Conservation (phyloP, 768 basidiomycete species). For the Asterophora lycoperdoides region DNA sequence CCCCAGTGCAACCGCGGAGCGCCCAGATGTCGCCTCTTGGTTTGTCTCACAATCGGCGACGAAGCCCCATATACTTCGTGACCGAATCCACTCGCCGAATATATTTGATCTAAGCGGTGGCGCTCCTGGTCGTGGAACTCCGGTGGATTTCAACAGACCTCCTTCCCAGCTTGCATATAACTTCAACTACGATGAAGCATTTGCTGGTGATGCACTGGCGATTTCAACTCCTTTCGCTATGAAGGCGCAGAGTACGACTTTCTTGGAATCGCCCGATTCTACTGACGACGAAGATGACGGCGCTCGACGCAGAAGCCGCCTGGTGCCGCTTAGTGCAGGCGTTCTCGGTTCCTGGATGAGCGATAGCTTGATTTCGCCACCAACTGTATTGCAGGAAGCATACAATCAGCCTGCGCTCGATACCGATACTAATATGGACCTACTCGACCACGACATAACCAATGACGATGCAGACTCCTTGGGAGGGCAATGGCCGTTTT, state of each 20-base stretch:
- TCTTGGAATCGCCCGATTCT: constrained; percentile 6
- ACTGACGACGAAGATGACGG: constrained; percentile 20
- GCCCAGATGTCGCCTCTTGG: constrained; percentile 19
- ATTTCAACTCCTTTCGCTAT: constrained; percentile 27
- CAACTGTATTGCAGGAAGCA: constrained; percentile 23
- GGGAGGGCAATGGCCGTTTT: neutral
- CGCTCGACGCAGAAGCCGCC: constrained; percentile 13
- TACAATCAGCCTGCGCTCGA: constrained; percentile 5
- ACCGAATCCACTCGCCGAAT: constrained; percentile 7
- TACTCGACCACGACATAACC: neutral
- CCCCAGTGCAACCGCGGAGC: constrained; percentile 17
- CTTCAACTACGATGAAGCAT: constrained; percentile 17
- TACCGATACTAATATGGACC: neutral
- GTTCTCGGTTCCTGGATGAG: constrained; percentile 31
- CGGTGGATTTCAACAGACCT: constrained; percentile 37
- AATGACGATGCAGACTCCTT: constrained; percentile 2
- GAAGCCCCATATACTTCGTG: neutral
- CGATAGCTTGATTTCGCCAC: constrained; percentile 42
- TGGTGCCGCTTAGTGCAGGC: constrained; percentile 4
- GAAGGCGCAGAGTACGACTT: neutral
- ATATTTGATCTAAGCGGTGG: constrained; percentile 14
- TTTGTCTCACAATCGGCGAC: constrained; percentile 8
- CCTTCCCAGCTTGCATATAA: constrained; percentile 34
- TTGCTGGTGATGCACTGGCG: constrained; percentile 21
- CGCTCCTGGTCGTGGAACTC: constrained; percentile 20